A percentile compares a stretch with the other conserved stretches of the same genome.
phyloP scores from a whole-genome alignment of 495 filamentous ascomycete genomes.

The Aspergillus panamensis region DNA sequence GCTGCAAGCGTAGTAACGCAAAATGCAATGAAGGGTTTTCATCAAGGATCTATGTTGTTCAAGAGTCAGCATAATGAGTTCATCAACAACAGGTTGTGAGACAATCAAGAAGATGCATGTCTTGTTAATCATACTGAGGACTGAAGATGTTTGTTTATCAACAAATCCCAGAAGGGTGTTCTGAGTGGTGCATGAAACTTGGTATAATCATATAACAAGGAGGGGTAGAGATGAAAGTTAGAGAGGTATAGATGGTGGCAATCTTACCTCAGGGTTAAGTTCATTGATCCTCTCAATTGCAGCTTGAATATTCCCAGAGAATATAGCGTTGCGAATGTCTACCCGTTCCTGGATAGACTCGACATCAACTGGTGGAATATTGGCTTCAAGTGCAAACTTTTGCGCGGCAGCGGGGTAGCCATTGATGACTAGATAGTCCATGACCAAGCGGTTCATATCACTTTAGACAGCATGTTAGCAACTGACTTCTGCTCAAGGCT shows the following conservation, averaged over 20 bases:
- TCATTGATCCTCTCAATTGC: constrained; percentile 89
- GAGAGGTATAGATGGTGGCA: constrained; percentile 4
- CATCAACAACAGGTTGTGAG: constrained; percentile 15
- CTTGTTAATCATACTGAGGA: constrained; percentile 85
- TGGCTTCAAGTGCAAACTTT: constrained; percentile 92
- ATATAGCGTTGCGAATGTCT: constrained; percentile 75
- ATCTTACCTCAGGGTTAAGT: constrained; percentile 80
- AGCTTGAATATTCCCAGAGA: constrained; percentile 74
- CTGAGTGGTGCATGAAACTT: constrained; percentile 99
- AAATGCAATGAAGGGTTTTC: constrained; percentile 83
- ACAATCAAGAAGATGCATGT: constrained; percentile 13
- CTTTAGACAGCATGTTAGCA: constrained; percentile 50
- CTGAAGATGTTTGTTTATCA: constrained; percentile 94
- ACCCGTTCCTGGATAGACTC: constrained; percentile 73
- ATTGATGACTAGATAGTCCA: constrained; percentile 96
- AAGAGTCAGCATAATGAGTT: constrained; percentile 29
- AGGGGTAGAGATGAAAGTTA: constrained; percentile 11
- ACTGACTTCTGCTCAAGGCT: background rate
- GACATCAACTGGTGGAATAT: constrained; percentile 69
- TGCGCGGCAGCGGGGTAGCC: constrained; percentile 91
- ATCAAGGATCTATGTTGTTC: constrained; percentile 78
- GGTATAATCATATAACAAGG: constrained; percentile 82
- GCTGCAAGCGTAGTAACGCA: constrained; percentile 80
- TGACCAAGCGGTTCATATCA: constrained; percentile 91
- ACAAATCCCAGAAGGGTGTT: constrained; percentile 73